phyloP scores from a whole-genome alignment of 2,329 filamentous ascomycete species.

The Beauveria sp. region DNA sequence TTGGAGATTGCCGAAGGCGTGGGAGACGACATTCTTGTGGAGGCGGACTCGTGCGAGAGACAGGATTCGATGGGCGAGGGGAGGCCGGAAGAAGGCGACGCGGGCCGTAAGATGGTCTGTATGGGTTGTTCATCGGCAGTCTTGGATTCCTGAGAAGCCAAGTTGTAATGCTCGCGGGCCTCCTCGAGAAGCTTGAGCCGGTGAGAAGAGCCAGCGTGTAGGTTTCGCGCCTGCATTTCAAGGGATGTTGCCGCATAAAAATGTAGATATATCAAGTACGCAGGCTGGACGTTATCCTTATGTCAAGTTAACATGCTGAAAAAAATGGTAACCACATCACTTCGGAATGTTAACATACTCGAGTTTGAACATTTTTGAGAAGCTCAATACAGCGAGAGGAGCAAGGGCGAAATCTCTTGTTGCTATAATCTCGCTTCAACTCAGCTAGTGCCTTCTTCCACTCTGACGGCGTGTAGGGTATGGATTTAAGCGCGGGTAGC shows the following conservation, averaged over 20 bases:
- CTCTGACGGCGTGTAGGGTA: conserved; percentile 39
- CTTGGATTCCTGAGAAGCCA: conserved; percentile 40
- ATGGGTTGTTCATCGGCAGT: conserved; percentile 34
- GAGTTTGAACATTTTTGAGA: conserved; percentile 39
- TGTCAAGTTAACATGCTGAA: neutral
- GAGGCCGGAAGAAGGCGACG: conserved; percentile 31
- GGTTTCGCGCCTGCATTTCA: conserved; percentile 46
- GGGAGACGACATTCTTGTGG: conserved; percentile 39
- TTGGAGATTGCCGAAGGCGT: conserved; percentile 35
- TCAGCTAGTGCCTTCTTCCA: conserved; percentile 46
- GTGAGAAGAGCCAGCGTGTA: conserved; percentile 38
- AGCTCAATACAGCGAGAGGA: conserved; percentile 46
- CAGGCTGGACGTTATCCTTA: conserved; percentile 38
- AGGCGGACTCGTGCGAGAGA: conserved; percentile 36
- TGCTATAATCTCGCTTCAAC: conserved; percentile 46
- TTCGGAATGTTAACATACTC: conserved; percentile 25
- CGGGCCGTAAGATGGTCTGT: conserved; percentile 31
- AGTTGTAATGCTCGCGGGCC: conserved; percentile 44
- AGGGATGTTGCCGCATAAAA: conserved; percentile 56
- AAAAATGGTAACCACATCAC: neutral
- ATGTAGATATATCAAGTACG: conserved; percentile 51
- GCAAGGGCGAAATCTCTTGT: conserved; percentile 45
- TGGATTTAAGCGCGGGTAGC: conserved; percentile 17
- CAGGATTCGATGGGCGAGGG: conserved; percentile 41
- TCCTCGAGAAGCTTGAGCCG: conserved; percentile 42